phyloP scores from a whole-genome alignment of 495 filamentous ascomycete genomes.

The Penicillium coprophilum region DNA sequence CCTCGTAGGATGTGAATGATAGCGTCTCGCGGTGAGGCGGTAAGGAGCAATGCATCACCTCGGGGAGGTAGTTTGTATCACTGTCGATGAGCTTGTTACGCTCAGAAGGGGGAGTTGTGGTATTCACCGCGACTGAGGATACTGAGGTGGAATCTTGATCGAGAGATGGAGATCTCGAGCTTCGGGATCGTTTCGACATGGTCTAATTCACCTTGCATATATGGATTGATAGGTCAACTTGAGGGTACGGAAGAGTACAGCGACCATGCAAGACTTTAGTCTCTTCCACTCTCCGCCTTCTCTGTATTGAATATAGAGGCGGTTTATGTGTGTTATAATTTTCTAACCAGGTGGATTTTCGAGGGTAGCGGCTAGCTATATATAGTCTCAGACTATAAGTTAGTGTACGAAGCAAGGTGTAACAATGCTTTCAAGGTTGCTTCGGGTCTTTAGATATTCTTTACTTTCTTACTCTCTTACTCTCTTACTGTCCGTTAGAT shows the following conservation, averaged over 20 bases:
- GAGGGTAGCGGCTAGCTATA: neutral
- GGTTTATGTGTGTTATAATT: neutral
- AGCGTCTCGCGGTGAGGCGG: conserved; percentile 72
- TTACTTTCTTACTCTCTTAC: no score
- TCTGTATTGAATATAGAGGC: neutral
- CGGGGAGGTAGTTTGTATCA: conserved; percentile 22
- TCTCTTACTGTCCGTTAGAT: no score
- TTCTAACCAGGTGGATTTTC: neutral
- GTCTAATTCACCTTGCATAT: conserved; percentile 12
- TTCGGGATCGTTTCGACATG: conserved; percentile 64
- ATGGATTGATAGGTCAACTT: conserved; percentile 19
- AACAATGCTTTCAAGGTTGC: neutral
- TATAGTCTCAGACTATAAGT: neutral
- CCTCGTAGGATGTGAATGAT: conserved; percentile 70
- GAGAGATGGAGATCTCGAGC: conserved; percentile 37
- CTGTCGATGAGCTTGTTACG: conserved; percentile 31
- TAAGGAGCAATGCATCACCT: conserved; percentile 72
- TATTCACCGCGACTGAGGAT: conserved; percentile 27
- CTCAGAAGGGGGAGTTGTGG: conserved; percentile 16
- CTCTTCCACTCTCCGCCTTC: neutral
- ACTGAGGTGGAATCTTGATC: conserved; percentile 23
- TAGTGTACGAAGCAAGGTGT: neutral
- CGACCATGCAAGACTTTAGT: neutral
- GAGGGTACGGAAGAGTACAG: conserved; percentile 5
- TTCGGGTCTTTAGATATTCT: no score